Evolutionary conservation across 106 monocot species (phyloP).

Genomic region (Phalaenopsis aphrodite): DNA sequence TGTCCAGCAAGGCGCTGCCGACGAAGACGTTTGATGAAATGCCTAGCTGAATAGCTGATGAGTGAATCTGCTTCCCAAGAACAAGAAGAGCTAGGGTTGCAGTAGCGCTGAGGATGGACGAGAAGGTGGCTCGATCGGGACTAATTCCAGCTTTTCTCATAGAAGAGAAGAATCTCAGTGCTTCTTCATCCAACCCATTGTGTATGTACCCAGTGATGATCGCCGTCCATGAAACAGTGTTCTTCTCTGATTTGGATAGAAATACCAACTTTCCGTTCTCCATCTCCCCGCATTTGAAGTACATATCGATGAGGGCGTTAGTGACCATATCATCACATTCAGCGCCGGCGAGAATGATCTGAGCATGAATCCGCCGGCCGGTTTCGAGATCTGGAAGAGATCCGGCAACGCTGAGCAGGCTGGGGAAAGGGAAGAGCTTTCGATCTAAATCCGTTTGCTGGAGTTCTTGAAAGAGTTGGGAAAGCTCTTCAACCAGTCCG

Average conservation of each 20-base stretch:
- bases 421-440: conserved; percentile 51
- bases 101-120: conserved; percentile 48
- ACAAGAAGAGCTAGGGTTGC: conserved; percentile 40
- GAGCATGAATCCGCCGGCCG: conserved; percentile 67
- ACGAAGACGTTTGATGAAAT: conserved; percentile 43
- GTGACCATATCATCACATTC: conserved; percentile 32
- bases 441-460: conserved; percentile 28
- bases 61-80: conserved; percentile 71
- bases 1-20: conserved; percentile 61
- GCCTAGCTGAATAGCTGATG: conserved; percentile 38
- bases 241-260: conserved; percentile 17
- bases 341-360: conserved; percentile 28
- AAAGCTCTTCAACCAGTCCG: conserved; percentile 27
- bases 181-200: conserved; percentile 55
- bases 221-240: conserved; percentile 67
- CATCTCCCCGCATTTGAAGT: conserved; percentile 62
- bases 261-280: conserved; percentile 48
- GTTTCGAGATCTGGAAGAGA: conserved; percentile 21
- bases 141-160: conserved; percentile 44
- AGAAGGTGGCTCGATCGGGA: conserved; percentile 64
- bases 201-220: conserved; percentile 68
- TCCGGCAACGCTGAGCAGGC: conserved; percentile 50
- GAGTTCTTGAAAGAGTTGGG: conserved; percentile 52
- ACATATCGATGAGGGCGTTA: conserved; percentile 82
- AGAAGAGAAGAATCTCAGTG: conserved; percentile 36